phyloP scores from a whole-genome alignment of 2,329 filamentous ascomycete genomes.

The Fusarium continuum region DNA sequence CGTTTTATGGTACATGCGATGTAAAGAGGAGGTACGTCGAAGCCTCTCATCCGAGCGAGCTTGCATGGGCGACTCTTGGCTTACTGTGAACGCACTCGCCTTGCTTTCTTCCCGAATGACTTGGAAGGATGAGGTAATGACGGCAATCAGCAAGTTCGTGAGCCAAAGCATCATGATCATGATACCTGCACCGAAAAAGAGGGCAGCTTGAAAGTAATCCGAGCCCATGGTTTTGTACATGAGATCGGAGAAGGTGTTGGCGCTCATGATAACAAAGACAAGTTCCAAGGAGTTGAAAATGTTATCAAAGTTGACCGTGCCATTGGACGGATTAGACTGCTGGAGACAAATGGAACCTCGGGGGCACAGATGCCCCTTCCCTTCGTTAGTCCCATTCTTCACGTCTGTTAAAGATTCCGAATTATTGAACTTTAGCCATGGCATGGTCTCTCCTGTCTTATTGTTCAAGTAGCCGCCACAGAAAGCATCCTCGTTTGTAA shows the following conservation, averaged over 20 bases:
- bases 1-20: conserved; percentile 78
- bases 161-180: conserved; percentile 97
- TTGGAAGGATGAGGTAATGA: conserved; percentile 98
- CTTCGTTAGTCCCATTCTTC: conserved; percentile 57
- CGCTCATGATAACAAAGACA: conserved; percentile 98
- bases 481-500: conserved; percentile 74
- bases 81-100: conserved; percentile 88
- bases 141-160: conserved; percentile 91
- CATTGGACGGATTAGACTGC: conserved; percentile 79
- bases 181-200: conserved; percentile 79
- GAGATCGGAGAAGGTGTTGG: conserved; percentile 94
- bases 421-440: conserved; percentile 70
- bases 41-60: conserved; percentile 51
- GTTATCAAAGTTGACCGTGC: conserved; percentile 94
- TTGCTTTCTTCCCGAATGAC: conserved; percentile 97
- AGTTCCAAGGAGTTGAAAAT: conserved; percentile 91
- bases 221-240: conserved; percentile 94
- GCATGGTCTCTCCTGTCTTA: conserved; percentile 62
- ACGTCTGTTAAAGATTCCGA: conserved; percentile 57
- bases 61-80: conserved; percentile 61
- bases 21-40: conserved; percentile 61
- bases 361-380: conserved; percentile 92
- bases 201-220: conserved; percentile 85
- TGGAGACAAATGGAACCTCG: conserved; percentile 84
- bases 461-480: conserved; percentile 84